Evolutionary conservation across 257 asterid species (phyloP), one percentile per base, ranked within the genome.

Genomic region (Capsicum pubescens): DNA sequence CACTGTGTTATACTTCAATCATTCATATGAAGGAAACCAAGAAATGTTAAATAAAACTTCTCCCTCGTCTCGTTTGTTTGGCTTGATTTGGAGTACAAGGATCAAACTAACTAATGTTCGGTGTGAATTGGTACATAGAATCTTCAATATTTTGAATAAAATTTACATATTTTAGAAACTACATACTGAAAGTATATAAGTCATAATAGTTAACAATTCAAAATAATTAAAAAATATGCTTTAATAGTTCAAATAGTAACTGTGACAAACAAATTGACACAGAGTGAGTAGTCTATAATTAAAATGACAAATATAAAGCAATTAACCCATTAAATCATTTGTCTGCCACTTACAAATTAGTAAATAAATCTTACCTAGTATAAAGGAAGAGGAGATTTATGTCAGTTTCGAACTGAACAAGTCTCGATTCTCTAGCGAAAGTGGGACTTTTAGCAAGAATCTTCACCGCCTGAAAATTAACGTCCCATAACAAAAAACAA

Each of bases 381-480:
- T 86, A 93, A 39, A 94, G 98, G 83, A 96, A 94, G 66, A 93
- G 94, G 17, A 93, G 92, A 82, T 93, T 94, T 83, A 92, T 90
- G 68, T 96, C 99, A 2, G 95, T 93, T 89, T 92, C 94, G 83
- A 96, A 94, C 83, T 94, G 98, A 72, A 93, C 91, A 74, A 79
- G 90, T 82, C 92, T 88, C 83, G 97, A 93, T 63, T 90, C 89
- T 83, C 82, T 91, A 68, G 97, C 95, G 83, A 92, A 91, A 46
- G 97, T 90, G 59, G 97, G 90, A 85, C 98, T 94, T 93, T 91
- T 94, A 81, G 98, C 98, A 81, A 96, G 92, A 90, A 94, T 93
- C 77, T 93, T 93, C 82, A 93, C 97, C 84, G 91, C 99, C 99
- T 96, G 84, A 72, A 82, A 83, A 46, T 46, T 32, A 39, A 8